These are phyloP conservation scores for Trichocladium uniseriatum DNA, from an alignment of 495 filamentous ascomycete genomes.

Conservation along the genomic window DNA sequence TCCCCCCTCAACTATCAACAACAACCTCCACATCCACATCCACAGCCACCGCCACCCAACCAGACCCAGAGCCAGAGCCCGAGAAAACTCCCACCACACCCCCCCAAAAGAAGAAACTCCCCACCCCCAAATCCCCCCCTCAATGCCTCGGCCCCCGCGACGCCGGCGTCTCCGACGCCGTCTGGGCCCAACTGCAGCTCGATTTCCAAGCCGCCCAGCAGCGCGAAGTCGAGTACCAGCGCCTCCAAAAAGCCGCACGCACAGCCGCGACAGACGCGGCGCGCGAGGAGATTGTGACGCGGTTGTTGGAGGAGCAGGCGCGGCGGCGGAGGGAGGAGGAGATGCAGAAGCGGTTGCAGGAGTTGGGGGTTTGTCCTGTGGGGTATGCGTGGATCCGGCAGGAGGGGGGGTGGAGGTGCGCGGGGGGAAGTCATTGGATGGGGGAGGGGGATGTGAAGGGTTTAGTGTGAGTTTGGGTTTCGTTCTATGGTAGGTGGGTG, in stretches of 20 bases:
- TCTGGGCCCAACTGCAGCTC: constrained; percentile 51
- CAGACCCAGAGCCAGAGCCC: not conserved
- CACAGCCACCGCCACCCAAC: not conserved
- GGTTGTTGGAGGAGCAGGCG: constrained; percentile 24
- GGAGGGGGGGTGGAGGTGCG: constrained; percentile 43
- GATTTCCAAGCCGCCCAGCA: constrained; percentile 34
- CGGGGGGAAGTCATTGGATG: constrained; percentile 40
- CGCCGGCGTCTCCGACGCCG: constrained; percentile 46
- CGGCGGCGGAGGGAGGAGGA: constrained; percentile 30
- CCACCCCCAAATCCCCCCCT: not conserved
- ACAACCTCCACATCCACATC: not conserved
- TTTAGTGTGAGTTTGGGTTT: too few relatives aligned
- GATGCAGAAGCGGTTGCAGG: constrained; percentile 35
- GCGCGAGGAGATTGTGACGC: constrained; percentile 21
- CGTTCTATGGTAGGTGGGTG: too few relatives aligned
- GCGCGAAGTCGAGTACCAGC: constrained; percentile 23
- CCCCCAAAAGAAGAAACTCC: not conserved
- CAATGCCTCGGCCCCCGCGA: constrained; percentile 37
- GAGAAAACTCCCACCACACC: not conserved
- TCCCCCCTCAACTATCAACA: not conserved
- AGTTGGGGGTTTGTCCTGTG: constrained; percentile 41
- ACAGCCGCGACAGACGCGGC: constrained; percentile 16
- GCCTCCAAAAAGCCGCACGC: constrained; percentile 16
- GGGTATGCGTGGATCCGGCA: constrained; percentile 51
- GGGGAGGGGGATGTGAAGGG: not conserved